Conservation (phyloP, 768 basidiomycete genomes). For the Auricularia sp. region DNA sequence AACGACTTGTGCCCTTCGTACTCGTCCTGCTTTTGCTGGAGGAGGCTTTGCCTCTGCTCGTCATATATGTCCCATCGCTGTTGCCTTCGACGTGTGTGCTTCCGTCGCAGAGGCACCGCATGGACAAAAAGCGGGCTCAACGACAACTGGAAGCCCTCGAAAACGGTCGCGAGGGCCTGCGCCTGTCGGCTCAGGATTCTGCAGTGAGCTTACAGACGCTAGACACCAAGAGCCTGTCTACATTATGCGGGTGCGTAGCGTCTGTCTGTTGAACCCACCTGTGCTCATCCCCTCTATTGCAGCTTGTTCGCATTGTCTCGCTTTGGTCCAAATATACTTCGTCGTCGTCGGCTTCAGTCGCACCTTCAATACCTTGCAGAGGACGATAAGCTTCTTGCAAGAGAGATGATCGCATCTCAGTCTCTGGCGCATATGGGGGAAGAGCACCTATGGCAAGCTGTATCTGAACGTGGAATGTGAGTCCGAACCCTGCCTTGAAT, state of each 20-base stretch:
- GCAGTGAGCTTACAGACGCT: constrained; percentile 20
- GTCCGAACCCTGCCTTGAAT: too few relatives aligned
- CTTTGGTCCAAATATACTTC: constrained; percentile 27
- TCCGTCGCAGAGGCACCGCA: constrained; percentile 65
- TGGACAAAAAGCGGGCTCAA: constrained; percentile 35
- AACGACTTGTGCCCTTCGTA: constrained; percentile 74
- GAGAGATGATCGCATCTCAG: neutral
- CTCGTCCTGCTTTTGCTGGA: constrained; percentile 65
- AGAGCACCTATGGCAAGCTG: neutral
- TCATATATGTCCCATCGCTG: constrained; percentile 74
- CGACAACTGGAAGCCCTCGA: constrained; percentile 30
- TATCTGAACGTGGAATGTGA: constrained; percentile 2
- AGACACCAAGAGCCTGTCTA: constrained; percentile 25
- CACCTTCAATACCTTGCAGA: constrained; percentile 32
- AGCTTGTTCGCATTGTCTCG: constrained; percentile 24
- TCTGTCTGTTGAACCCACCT: constrained; percentile 22
- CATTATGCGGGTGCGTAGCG: constrained; percentile 48
- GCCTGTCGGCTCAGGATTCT: neutral
- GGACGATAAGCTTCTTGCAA: constrained; percentile 38
- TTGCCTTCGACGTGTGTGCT: constrained; percentile 82
- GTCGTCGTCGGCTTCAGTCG: constrained; percentile 25
- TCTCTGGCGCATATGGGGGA: constrained; percentile 10
- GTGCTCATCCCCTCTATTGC: constrained; percentile 13
- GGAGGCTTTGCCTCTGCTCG: constrained; percentile 74
- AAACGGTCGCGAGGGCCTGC: constrained; percentile 12